Evolutionary conservation across 208 protist species (phyloP).

Genomic region (Crithidia mellificae): DNA sequence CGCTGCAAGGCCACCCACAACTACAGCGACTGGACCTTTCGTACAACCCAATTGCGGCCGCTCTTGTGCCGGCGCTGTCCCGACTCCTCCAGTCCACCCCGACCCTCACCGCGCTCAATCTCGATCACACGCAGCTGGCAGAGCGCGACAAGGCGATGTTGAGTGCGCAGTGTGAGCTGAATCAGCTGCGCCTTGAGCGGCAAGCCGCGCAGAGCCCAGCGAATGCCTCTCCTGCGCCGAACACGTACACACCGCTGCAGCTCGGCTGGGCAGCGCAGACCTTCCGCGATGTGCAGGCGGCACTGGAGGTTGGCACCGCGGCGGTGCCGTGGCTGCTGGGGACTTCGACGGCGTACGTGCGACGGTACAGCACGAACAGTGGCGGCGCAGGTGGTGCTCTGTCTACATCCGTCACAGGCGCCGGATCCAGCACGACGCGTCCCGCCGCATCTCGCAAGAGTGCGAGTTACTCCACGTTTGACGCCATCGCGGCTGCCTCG

Average conservation of each 20-base stretch:
- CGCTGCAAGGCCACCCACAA: slow-evolving; percentile 40
- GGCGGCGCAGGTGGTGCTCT: no score
- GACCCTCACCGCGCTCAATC: slow-evolving; percentile 34
- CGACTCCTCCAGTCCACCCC: slow-evolving; percentile 44
- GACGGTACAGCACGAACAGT: neutral
- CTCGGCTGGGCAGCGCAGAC: slow-evolving; percentile 13
- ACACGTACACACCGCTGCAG: neutral
- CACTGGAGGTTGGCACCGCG: slow-evolving; percentile 20
- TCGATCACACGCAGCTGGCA: slow-evolving; percentile 40
- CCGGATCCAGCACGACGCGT: neutral
- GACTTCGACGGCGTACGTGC: slow-evolving; percentile 18
- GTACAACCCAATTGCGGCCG: slow-evolving; percentile 52
- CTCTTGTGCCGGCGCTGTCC: slow-evolving; percentile 42
- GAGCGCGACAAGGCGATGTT: slow-evolving; percentile 32
- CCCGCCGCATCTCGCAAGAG: neutral
- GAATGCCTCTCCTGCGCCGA: neutral
- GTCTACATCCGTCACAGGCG: no score
- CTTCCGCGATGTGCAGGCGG: neutral
- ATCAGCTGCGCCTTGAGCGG: slow-evolving; percentile 27
- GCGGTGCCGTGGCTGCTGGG: slow-evolving; percentile 28
- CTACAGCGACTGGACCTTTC: slow-evolving; percentile 50
- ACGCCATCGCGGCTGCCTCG: neutral
- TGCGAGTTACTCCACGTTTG: neutral
- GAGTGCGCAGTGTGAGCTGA: slow-evolving; percentile 34
- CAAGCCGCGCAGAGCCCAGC: no score